Base-by-base conservation (phyloP, 164 flowering plant species). In the Tinospora cordifolia region DNA sequence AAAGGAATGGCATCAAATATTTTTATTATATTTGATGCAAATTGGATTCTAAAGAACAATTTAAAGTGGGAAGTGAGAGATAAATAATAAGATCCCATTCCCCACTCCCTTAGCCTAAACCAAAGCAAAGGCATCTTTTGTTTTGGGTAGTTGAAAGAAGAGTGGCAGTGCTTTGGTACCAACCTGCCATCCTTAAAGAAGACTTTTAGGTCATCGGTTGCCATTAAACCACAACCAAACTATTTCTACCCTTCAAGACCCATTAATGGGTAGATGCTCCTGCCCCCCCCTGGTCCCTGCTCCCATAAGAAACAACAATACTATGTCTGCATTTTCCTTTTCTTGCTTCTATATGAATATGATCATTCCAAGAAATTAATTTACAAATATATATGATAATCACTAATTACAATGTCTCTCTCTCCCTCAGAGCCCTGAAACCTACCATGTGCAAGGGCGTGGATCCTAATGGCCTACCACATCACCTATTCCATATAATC, bases 361-460 rank as follows among this genome's bases (percentile, higher is more conserved):
- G 19, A n/a, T n/a, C n/a, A n/a, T n/a, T n/a, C n/a, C n/a, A 54
- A 54, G 19, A n/a, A 19, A 51, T 6, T 17, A 51, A n/a, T 22
- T 54, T 54, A 12, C 19, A 47, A 19, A 47, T 47, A 2, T 14
- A 14, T 10, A 46, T 15, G n/a, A n/a, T n/a, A n/a, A n/a, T n/a
- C n/a, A n/a, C n/a, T n/a, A 51, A 51, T 51, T 6, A 17, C 59
- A 51, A 17, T 51, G 59, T 51, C 17, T 51, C 22, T n/a, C n/a
- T n/a, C n/a, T 30, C 36, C n/a, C n/a, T 54, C 6, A 22, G n/a
- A 19, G 22, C 60, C n/a, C 60, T 54, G 60, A 54, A 54, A 54
- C 60, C 60, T 21, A 54, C 60, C 60, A 54, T 19, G 60, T 54
- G 60, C 22, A 19, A 22, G 60, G n/a, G 60, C 60, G n/a, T 54